Base-by-base conservation (phyloP, 202 grass and related monocot genomes). In the Schoenoplectus triqueter region DNA sequence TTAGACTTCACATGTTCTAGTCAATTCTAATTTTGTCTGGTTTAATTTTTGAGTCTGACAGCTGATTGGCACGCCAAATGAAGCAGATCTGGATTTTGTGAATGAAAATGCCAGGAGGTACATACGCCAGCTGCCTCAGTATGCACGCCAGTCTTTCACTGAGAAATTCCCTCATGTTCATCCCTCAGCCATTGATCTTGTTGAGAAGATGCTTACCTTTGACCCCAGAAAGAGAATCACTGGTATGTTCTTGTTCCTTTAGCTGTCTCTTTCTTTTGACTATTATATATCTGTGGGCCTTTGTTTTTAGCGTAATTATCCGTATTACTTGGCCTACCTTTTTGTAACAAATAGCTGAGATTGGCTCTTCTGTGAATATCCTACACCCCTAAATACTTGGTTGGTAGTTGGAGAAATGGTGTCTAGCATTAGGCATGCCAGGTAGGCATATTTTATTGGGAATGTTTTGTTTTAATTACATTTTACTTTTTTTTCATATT, bases 41-140 rank as follows among this genome's bases (percentile, higher is more conserved):
- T 75, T 42, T 69, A 39, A 3, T 84, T 15, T 80, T 88, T 86
- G 60, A 49, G 62, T 51, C 15, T 5, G 78, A 87, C 84, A 99
- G 97, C 89, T 99, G 68, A 94, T 99, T 4, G 97, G 97, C 22
- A 96, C 97, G 4, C 97, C 97, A 72, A 96, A 96, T 88, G 97
- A 96, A 19, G 71, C 65, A 51, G 91, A 99, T 88, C 76, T 99
- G 56, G 93, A 94, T 85, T 99, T 94, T 86, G 93, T 94, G 50
- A 99, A 96, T 84, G 93, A 99, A 87, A 99, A 94, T 80, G 97
- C 97, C 21, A 96, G 97, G 95, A 96, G 82, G 92, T 99, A 96
- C 86, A 96, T 99, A 61, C 65, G 82, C 17, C 97, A 99, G 84
- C 89, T 96, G 80, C 90, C 97, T 54, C 80, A 83, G 51, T 83